These are phyloP conservation scores for Cynanchum wilfordii DNA, from an alignment of 257 asterid genomes.

Conservation along the genomic window DNA sequence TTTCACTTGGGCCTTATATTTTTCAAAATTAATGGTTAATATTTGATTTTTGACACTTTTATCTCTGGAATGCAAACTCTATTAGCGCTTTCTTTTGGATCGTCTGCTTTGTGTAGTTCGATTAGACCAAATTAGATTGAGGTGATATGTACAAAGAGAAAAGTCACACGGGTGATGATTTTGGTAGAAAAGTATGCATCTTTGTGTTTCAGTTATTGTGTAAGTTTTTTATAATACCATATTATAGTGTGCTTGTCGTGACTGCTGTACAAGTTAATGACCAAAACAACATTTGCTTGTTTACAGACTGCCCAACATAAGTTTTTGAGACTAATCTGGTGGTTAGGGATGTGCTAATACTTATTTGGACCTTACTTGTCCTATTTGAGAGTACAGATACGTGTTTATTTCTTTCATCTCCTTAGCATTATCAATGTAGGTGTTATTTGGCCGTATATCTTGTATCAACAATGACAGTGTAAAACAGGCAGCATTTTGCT, in stretches of 20 bases:
- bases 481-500: not conserved
- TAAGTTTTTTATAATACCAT: not conserved
- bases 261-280: not conserved
- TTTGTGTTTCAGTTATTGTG: not conserved
- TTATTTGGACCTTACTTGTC: not conserved
- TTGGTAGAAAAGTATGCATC: not conserved
- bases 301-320: not conserved
- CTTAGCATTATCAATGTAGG: not conserved
- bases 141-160: not conserved
- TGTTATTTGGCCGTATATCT: not conserved
- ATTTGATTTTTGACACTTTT: conserved; percentile 5
- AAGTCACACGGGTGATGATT: not conserved
- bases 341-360: not conserved
- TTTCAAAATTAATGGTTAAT: not conserved
- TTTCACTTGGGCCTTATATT: not conserved
- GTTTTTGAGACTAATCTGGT: not conserved
- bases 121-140: not conserved
- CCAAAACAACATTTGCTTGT: not conserved
- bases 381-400: not conserved
- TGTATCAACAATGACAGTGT: not conserved
- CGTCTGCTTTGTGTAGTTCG: not conserved
- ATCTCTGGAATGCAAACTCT: not conserved
- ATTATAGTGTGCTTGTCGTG: not conserved
- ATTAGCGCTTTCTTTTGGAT: not conserved
- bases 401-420: not conserved